Evolutionary conservation across 176 grass and related monocot species (phyloP), one percentile per base, ranked within the genome.

Genomic region (Thinopyrum elongatum): DNA sequence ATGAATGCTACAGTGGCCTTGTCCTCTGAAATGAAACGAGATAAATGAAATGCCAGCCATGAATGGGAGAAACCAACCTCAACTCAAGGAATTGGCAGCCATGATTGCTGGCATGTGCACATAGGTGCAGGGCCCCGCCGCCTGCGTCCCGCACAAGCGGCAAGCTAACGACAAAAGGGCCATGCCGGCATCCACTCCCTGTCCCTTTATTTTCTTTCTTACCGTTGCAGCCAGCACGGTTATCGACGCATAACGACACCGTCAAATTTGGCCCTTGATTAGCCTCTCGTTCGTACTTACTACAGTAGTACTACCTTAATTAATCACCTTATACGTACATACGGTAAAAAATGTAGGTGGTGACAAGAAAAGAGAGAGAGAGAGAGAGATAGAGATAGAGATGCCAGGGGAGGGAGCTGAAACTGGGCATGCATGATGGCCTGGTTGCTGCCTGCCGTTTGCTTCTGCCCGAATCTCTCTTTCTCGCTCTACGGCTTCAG

Each of bases 81-180:
- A 11, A 76, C 36, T 9, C 44, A 16, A 49, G 46, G 12, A 11
- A 10, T 3, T 11, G 73, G 23, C 26, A 53, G 44, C 44, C 26
- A 53, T 76, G 41, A 74, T 28, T 74, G 44, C 7, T 19, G 7
- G 3, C 41, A 53, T 53, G 73, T 76, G 72, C n/a, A n/a, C n/a
- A n/a, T n/a, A n/a, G n/a, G n/a, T n/a, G n/a, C 71, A 35, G 34
- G 0, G 34, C 6, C 34, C 6, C 0, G 34, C 1, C 7, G 71
- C 41, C 41, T 75, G 71, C 71, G 41, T 49, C 71, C 71, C 28
- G 71, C 73, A 53, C 73, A 76, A 76, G 46, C 8, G 73, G 46
- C 73, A 76, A 6, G 44, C 73, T 31, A 76, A 22, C 73, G 73
- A 76, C 73, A 76, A 76, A 11, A 31, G 26, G 25, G 22, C 5